Evolutionary conservation across 176 grass and related monocot species (phyloP).

Genomic region (barley (Hordeum vulgare)): MorexV3_pseudomolecules_assembly NC_058520.1:543228518-543229017

Average conservation of each 20-base stretch:
- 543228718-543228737: not conserved
- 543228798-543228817: not conserved
- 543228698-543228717: not conserved
- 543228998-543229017: not conserved
- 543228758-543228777: not conserved
- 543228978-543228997: conserved; percentile 5
- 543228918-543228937: not conserved
- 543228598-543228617: not conserved
- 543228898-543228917: not conserved
- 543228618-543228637: not conserved
- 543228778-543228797: not conserved
- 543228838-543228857: not conserved
- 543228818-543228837: not conserved
- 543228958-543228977: conserved; percentile 11
- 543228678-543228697: not conserved
- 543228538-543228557: too few relatives aligned
- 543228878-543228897: not conserved
- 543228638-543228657: not conserved
- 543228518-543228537: too few relatives aligned
- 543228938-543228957: not conserved
- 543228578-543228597: not conserved
- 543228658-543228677: not conserved
- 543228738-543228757: not conserved
- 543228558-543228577: too few relatives aligned
- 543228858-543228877: not conserved